phyloP scores from a whole-genome alignment of 2,329 filamentous ascomycete genomes.

The Sporothrix schenckii region DNA sequence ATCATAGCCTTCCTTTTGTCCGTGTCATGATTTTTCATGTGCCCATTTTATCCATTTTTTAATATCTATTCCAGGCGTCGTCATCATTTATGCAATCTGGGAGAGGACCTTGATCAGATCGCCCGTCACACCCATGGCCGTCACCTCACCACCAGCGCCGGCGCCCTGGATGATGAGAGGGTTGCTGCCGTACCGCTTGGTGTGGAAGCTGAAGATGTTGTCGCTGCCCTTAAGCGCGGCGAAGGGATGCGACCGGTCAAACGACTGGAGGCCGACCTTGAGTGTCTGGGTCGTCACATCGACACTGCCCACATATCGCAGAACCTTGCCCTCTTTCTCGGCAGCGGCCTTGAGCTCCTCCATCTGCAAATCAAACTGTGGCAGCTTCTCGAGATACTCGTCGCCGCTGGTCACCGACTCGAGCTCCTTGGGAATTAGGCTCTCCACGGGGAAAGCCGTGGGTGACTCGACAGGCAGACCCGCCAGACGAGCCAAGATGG shows the following conservation, averaged over 20 bases:
- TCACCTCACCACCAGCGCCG: conserved; percentile 91
- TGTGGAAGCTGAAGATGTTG: conserved; percentile 99
- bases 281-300: conserved; percentile 79
- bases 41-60: conserved; percentile 11
- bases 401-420: conserved; percentile 75
- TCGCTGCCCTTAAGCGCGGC: conserved; percentile 94
- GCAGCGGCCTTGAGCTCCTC: conserved; percentile 83
- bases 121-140: conserved; percentile 94
- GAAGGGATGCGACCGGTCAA: conserved; percentile 86
- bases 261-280: conserved; percentile 90
- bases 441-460: conserved; percentile 90
- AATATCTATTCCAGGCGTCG: neutral
- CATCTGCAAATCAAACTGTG: conserved; percentile 87
- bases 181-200: conserved; percentile 86
- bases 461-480: conserved; percentile 81
- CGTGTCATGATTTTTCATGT: neutral
- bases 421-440: conserved; percentile 84
- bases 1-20: neutral
- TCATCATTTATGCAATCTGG: conserved; percentile 57
- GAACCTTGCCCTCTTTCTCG: conserved; percentile 83
- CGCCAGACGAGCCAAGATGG: conserved; percentile 84
- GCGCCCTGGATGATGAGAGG: conserved; percentile 94
- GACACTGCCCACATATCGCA: conserved; percentile 91
- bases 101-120: conserved; percentile 88
- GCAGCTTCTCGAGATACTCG: conserved; percentile 81